Evolutionary conservation across 2,329 filamentous ascomycete genomes (phyloP).

Genomic region (Epichloe sylvatica): DNA sequence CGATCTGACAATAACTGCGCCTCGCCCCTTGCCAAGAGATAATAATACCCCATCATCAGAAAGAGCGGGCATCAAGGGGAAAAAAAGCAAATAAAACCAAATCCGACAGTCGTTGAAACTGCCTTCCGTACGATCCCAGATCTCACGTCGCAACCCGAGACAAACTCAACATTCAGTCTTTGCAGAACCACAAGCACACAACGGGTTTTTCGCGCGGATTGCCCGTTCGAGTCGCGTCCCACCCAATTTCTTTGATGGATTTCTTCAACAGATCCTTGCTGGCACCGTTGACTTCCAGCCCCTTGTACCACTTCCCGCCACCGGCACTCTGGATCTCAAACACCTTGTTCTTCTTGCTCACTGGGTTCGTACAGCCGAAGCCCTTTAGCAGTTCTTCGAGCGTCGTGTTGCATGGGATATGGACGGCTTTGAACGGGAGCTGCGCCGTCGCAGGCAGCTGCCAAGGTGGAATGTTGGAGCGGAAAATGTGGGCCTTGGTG

Average conservation of each 20-base stretch:
- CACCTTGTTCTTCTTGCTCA: conserved; percentile 39
- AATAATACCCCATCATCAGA: too few species aligned
- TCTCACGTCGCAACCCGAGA: neutral
- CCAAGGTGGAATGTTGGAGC: conserved; percentile 38
- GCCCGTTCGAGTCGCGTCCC: conserved; percentile 39
- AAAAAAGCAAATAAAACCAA: too few species aligned
- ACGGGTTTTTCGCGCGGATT: conserved; percentile 34
- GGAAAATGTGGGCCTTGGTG: conserved; percentile 46
- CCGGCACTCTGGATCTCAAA: conserved; percentile 42
- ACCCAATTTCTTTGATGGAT: conserved; percentile 43
- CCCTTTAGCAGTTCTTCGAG: conserved; percentile 43
- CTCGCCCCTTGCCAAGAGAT: too few species aligned
- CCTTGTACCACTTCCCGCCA: conserved; percentile 45
- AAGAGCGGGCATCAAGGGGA: too few species aligned
- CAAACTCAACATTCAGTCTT: conserved; percentile 23
- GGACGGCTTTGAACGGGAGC: conserved; percentile 34
- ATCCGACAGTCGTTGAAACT: too few species aligned
- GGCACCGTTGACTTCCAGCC: conserved; percentile 35
- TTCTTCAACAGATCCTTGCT: conserved; percentile 33
- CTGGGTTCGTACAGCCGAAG: conserved; percentile 40
- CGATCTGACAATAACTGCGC: too few species aligned
- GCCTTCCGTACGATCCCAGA: too few species aligned
- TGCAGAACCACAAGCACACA: conserved; percentile 47
- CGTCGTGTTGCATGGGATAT: conserved; percentile 38
- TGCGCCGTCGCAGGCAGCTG: conserved; percentile 27